A percentile compares a stretch with the other conserved stretches of the same genome.
Conservation (phyloP, 371 early-diverging fungal species). For the Mucor irregularis region DNA sequence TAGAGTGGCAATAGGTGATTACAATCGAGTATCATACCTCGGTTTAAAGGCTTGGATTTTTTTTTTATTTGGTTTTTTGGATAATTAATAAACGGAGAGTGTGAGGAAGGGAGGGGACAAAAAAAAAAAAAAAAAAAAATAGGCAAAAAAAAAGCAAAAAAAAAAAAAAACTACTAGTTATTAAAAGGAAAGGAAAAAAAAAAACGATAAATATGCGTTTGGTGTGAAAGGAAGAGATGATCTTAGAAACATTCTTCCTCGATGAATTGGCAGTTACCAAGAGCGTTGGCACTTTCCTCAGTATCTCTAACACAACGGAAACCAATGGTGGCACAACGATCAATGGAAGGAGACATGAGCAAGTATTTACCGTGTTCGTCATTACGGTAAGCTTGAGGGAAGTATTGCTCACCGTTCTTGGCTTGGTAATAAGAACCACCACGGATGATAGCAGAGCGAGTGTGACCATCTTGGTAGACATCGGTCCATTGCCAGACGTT, state of each 20-base stretch:
- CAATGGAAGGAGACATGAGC: conserved; percentile 28
- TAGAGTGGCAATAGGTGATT: neutral
- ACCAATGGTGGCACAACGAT: conserved; percentile 29
- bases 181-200: neutral
- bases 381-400: conserved; percentile 34
- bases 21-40: too few relatives aligned
- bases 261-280: conserved; percentile 24
- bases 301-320: conserved; percentile 39
- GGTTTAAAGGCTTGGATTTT: neutral
- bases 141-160: too few relatives aligned
- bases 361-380: conserved; percentile 30
- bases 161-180: neutral
- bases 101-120: neutral
- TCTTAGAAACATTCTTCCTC: neutral
- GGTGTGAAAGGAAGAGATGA: too few relatives aligned
- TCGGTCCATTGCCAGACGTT: conserved; percentile 40
- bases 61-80: too few relatives aligned
- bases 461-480: conserved; percentile 28
- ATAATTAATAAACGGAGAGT: too few relatives aligned
- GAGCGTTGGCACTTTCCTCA: conserved; percentile 26
- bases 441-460: conserved; percentile 31
- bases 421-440: conserved; percentile 34
- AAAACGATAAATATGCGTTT: neutral
- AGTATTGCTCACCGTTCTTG: conserved; percentile 17
- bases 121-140: too few relatives aligned